Percentiles rank a stretch among this genome's conserved stretches.
Evolutionary conservation across 148 eudicot species (phyloP).

Genomic region (Vaccinium myrtillus): DNA sequence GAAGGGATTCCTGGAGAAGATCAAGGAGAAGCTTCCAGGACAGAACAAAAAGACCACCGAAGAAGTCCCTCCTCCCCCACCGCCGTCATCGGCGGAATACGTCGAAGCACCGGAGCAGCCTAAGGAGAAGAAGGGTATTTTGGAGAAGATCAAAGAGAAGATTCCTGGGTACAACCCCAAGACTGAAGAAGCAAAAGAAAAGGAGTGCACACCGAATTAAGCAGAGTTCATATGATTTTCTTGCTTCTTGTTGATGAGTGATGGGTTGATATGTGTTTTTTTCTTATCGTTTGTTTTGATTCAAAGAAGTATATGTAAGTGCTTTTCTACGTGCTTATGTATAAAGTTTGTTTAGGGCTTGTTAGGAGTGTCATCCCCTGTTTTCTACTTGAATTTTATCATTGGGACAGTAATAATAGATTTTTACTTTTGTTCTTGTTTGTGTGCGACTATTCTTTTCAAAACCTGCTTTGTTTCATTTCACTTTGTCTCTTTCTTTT

Average conservation of each 20-base stretch:
- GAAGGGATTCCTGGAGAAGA: constrained; percentile 49
- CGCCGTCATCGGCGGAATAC: constrained; percentile 8
- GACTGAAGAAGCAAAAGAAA: constrained; percentile 29
- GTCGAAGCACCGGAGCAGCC: constrained; percentile 13
- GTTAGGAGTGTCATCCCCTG: neutral
- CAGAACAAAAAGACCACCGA: constrained; percentile 33
- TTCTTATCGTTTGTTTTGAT: constrained; percentile 6
- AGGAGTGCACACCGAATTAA: neutral
- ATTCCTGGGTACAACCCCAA: constrained; percentile 51
- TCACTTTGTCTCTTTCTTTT: too few relatives aligned
- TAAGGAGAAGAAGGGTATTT: constrained; percentile 57
- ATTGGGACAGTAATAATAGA: neutral
- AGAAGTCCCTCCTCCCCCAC: constrained; percentile 15
- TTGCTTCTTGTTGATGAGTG: neutral
- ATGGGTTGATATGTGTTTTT: neutral
- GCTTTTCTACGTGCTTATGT: constrained; percentile 12
- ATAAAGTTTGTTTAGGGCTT: neutral
- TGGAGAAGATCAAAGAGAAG: constrained; percentile 67
- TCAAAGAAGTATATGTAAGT: constrained; percentile 13
- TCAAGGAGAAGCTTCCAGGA: constrained; percentile 57
- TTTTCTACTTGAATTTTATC: neutral
- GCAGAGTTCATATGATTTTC: neutral
- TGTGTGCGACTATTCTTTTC: neutral
- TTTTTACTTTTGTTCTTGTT: neutral
- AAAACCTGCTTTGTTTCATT: neutral